These are phyloP conservation scores for Stellera chamaejasme DNA, from an alignment of 345 rosid genomes.

Conservation along the genomic window DNA sequence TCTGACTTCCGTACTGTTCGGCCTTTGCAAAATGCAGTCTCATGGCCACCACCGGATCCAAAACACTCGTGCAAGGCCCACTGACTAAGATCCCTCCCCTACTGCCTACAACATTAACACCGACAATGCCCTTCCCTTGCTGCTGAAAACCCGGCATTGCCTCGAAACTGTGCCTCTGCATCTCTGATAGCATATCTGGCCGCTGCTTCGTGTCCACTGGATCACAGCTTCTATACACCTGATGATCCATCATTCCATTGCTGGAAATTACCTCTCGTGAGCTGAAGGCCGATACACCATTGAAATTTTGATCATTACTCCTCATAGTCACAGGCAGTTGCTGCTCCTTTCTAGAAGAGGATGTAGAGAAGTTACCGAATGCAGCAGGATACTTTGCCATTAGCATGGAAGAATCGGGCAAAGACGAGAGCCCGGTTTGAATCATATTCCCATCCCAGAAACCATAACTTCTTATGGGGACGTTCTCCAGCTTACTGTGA, in stretches of 20 bases:
- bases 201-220: slow-evolving; percentile 39
- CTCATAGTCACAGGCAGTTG: slow-evolving; percentile 28
- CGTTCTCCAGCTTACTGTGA: slow-evolving; percentile 42
- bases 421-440: slow-evolving; percentile 61
- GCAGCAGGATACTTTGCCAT: slow-evolving; percentile 76
- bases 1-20: slow-evolving; percentile 34
- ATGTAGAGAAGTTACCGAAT: slow-evolving; percentile 30
- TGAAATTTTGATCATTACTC: slow-evolving; percentile 24
- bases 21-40: slow-evolving; percentile 46
- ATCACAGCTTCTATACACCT: slow-evolving; percentile 28
- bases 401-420: slow-evolving; percentile 66
- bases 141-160: slow-evolving; percentile 34
- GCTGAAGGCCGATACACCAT: slow-evolving; percentile 24
- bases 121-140: slow-evolving; percentile 37
- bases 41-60: slow-evolving; percentile 62
- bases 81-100: slow-evolving; percentile 29
- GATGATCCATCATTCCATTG: slow-evolving; percentile 39
- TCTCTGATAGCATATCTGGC: slow-evolving; percentile 31
- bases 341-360: slow-evolving; percentile 32
- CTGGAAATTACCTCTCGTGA: slow-evolving; percentile 27
- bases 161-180: slow-evolving; percentile 41
- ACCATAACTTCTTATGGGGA: slow-evolving; percentile 57
- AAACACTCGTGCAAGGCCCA: slow-evolving; percentile 35
- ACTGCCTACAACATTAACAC: slow-evolving; percentile 40
- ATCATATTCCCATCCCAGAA: slow-evolving; percentile 86